A percentile compares a stretch with the other conserved stretches of the same genome.
phyloP scores from a whole-genome alignment of 768 basidiomycete genomes.

The Suillus subluteus region DNA sequence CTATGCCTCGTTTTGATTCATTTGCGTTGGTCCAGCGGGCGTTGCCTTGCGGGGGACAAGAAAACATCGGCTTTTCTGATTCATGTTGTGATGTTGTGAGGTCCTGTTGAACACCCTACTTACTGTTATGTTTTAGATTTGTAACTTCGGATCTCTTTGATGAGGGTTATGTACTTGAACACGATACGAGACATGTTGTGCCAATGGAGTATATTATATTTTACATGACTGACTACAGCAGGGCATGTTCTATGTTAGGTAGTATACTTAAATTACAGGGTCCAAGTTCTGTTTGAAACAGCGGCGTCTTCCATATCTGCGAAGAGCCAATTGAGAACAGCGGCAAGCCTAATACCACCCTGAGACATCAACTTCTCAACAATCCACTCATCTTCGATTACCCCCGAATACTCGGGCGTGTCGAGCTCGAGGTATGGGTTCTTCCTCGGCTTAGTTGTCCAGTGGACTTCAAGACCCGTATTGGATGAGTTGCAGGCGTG shows the following conservation, averaged over 20 bases:
- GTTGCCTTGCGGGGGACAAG: slow-evolving; percentile 45
- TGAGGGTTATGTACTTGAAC: not conserved
- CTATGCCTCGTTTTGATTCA: slow-evolving; percentile 53
- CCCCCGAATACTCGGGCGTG: slow-evolving; percentile 41
- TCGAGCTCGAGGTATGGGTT: no score
- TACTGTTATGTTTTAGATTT: not conserved
- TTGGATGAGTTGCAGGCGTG: no score
- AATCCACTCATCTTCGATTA: slow-evolving; percentile 65
- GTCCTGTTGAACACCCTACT: not conserved
- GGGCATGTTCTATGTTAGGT: not conserved
- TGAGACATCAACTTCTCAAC: slow-evolving; percentile 84
- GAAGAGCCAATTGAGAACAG: slow-evolving; percentile 78
- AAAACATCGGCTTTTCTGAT: slow-evolving; percentile 74
- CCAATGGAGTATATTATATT: not conserved
- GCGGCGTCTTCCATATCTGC: slow-evolving; percentile 32
- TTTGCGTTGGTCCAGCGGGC: slow-evolving; percentile 39
- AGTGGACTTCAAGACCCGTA: no score
- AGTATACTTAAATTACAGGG: not conserved
- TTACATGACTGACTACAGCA: not conserved
- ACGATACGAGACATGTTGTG: not conserved
- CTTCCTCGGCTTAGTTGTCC: no score
- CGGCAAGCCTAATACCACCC: slow-evolving; percentile 84
- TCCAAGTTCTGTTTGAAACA: not conserved
- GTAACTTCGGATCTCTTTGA: no score
- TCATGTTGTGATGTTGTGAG: no score